phyloP scores from a whole-genome alignment of 2,329 filamentous ascomycete genomes.

The Ceratocystiopsis brevicomis region DNA sequence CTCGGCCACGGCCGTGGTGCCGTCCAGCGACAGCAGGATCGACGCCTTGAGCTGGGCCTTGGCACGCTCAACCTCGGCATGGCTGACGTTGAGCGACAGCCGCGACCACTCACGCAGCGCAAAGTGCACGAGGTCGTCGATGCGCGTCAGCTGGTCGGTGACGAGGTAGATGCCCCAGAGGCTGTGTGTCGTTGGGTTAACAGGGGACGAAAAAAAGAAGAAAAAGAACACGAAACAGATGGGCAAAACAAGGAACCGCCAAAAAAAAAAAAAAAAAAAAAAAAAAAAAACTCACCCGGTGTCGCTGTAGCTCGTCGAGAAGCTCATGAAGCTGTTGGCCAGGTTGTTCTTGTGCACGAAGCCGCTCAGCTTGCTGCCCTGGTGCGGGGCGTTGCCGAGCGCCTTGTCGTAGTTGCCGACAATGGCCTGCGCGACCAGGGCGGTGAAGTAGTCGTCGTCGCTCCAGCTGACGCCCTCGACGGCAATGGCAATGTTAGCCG shows the following conservation, averaged over 20 bases:
- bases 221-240: constrained; percentile 24
- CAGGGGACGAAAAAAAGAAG: constrained; percentile 1
- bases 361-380: constrained; percentile 93
- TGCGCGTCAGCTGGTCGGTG: constrained; percentile 65
- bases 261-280: constrained; percentile 32
- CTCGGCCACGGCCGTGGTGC: constrained; percentile 91
- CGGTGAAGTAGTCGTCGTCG: constrained; percentile 97
- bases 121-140: constrained; percentile 97
- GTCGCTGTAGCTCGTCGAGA: constrained; percentile 98
- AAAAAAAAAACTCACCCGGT: constrained; percentile 36
- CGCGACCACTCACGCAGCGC: constrained; percentile 96
- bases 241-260: too few species aligned
- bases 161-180: constrained; percentile 99
- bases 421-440: constrained; percentile 90
- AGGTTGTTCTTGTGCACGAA: constrained; percentile 88
- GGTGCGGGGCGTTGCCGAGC: constrained; percentile 91
- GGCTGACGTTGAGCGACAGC: constrained; percentile 69
- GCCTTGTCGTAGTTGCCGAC: constrained; percentile 99
- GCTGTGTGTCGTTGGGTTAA: constrained; percentile 28
- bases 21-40: constrained; percentile 89
- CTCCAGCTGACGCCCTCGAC: constrained; percentile 99
- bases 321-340: constrained; percentile 99
- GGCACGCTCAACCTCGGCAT: constrained; percentile 89
- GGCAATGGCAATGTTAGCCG: constrained; percentile 93
- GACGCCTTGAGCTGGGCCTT: constrained; percentile 99